These are phyloP conservation scores for Echria macrotheca DNA, from an alignment of 495 filamentous ascomycete genomes.

Conservation along the genomic window DNA sequence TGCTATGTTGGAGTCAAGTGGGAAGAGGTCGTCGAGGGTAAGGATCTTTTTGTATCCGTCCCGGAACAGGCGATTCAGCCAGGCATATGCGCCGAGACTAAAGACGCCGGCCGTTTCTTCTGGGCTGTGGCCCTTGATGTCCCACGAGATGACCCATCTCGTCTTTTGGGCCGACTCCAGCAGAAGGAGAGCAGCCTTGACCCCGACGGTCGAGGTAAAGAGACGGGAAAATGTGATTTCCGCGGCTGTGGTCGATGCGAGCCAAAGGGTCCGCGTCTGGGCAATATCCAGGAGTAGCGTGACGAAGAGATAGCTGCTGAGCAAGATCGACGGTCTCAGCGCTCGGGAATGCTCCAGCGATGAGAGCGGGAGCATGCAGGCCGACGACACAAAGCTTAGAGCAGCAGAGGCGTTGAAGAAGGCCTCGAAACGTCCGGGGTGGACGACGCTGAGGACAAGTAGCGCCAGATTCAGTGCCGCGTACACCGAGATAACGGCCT, in stretches of 20 bases:
- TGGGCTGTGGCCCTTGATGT: conserved; percentile 29
- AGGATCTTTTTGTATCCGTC: conserved; percentile 17
- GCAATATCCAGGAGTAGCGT: conserved; percentile 55
- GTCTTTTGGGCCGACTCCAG: conserved; percentile 54
- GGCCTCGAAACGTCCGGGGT: conserved; percentile 1
- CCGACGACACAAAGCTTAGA: conserved; percentile 30
- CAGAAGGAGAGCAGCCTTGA: conserved; percentile 47
- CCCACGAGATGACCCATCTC: conserved; percentile 25
- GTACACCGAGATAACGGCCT: conserved; percentile 8
- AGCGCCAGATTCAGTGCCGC: conserved; percentile 23
- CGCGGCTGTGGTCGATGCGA: conserved; percentile 32
- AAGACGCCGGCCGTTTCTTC: conserved; percentile 55
- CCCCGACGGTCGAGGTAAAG: conserved; percentile 40
- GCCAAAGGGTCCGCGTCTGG: conserved; percentile 53
- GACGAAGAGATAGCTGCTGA: conserved; percentile 56
- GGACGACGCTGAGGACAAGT: conserved; percentile 23
- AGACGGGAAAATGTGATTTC: conserved; percentile 34
- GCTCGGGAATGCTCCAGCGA: conserved; percentile 52
- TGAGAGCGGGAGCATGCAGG: conserved; percentile 39
- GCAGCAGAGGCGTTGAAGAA: conserved; percentile 27
- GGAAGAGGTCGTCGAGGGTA: conserved; percentile 18
- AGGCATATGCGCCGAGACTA: conserved; percentile 18
- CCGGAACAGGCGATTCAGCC: conserved; percentile 23
- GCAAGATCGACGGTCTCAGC: conserved; percentile 51
- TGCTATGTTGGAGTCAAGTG: conserved; percentile 28